Percentiles rank a stretch among this genome's conserved stretches.
phyloP scores from a whole-genome alignment of 768 basidiomycete species.

The Mrakia blollopis region DNA sequence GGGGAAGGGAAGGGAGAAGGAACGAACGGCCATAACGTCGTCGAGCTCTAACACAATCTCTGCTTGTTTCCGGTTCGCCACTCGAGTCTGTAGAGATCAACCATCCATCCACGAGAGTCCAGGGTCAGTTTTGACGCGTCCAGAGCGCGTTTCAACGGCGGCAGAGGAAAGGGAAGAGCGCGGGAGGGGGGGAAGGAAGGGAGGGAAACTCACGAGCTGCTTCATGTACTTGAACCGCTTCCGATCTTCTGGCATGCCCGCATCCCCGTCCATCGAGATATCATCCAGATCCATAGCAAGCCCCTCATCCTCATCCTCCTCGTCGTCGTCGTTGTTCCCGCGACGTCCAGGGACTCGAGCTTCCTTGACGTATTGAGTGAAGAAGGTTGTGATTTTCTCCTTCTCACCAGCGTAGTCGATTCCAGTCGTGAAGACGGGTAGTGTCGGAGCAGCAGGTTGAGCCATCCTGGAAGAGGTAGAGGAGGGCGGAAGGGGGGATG shows the following conservation, averaged over 20 bases:
- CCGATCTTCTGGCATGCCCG: slow-evolving; percentile 47
- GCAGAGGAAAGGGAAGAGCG: slow-evolving; percentile 28
- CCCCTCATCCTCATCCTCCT: slow-evolving; percentile 44
- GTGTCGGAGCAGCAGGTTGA: slow-evolving; percentile 32
- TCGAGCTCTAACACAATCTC: slow-evolving; percentile 83
- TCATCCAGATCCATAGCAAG: slow-evolving; percentile 51
- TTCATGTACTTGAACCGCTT: slow-evolving; percentile 64
- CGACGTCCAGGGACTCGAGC: background rate
- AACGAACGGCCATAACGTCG: slow-evolving; percentile 67
- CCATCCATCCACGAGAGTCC: background rate
- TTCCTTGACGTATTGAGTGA: slow-evolving; percentile 58
- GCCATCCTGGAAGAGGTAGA: background rate
- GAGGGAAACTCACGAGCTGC: slow-evolving; percentile 60
- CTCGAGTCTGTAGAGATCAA: slow-evolving; percentile 61
- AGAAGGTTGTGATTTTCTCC: slow-evolving; percentile 63
- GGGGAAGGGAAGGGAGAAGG: background rate
- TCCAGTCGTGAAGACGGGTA: slow-evolving; percentile 44
- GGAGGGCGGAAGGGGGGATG: background rate
- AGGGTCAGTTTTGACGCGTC: background rate
- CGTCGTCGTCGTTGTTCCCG: background rate
- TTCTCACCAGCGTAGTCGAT: slow-evolving; percentile 69
- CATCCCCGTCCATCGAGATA: slow-evolving; percentile 66
- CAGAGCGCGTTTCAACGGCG: background rate
- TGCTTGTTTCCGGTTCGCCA: slow-evolving; percentile 89
- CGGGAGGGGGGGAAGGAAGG: slow-evolving; percentile 27